Conservation (phyloP, 129 eudicot species). For the Centaurea solstitialis region DNA sequence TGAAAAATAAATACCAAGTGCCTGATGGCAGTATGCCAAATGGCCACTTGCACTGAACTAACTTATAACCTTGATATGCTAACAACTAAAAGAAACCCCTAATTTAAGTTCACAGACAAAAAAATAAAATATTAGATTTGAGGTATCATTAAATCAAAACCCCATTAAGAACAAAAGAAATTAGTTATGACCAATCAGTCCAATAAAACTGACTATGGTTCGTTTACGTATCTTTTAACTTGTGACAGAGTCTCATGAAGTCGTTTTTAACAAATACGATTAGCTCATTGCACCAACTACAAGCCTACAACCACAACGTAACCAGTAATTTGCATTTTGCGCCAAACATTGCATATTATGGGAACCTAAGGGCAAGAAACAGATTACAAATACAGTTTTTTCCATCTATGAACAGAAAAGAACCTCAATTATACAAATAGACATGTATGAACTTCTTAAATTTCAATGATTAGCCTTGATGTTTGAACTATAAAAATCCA, state of each 20-base stretch:
- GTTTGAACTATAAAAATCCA: background rate
- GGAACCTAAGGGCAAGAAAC: background rate
- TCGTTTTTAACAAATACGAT: background rate
- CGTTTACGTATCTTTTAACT: background rate
- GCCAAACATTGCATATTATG: conserved; percentile 7
- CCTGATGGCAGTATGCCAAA: background rate
- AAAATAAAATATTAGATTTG: background rate
- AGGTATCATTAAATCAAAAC: background rate
- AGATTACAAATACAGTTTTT: background rate
- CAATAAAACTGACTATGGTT: background rate
- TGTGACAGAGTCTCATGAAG: background rate
- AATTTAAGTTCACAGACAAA: background rate
- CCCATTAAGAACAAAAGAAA: background rate
- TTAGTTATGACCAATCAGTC: background rate
- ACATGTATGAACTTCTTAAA: background rate
- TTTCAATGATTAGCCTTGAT: background rate
- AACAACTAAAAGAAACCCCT: background rate
- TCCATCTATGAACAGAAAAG: background rate
- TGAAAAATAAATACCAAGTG: background rate
- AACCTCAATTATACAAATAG: background rate
- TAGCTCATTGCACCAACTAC: background rate
- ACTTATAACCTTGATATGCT: background rate
- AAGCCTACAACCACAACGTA: conserved; percentile 1
- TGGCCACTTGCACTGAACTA: background rate
- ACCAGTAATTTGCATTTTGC: background rate